A percentile compares a stretch with the other conserved stretches of the same genome.
Evolutionary conservation across 768 basidiomycete species (phyloP).

Genomic region (Lactifluus volemus): DNA sequence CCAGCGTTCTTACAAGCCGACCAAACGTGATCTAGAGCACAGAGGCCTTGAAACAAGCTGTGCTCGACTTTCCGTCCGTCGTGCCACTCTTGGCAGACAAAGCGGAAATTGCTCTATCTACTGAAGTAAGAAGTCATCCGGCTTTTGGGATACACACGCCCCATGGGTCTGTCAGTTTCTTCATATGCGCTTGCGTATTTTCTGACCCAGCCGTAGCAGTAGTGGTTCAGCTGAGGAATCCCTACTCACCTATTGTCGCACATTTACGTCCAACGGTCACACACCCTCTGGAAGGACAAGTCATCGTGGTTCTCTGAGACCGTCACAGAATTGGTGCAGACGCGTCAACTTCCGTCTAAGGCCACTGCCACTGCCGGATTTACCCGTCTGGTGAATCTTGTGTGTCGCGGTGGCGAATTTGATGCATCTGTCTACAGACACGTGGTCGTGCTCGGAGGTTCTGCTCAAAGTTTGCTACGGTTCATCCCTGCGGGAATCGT

Average conservation of each 20-base stretch:
- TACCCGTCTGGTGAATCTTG: conserved; percentile 33
- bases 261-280: conserved; percentile 77
- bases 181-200: not conserved
- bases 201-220: not conserved
- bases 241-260: conserved; percentile 70
- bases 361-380: conserved; percentile 27
- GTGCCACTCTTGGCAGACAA: conserved; percentile 82
- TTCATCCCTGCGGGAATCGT: conserved; percentile 61
- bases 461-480: conserved; percentile 50
- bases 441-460: conserved; percentile 60
- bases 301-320: conserved; percentile 64
- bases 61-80: conserved; percentile 70
- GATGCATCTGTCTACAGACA: conserved; percentile 63
- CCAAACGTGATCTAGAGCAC: conserved; percentile 50
- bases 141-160: conserved; percentile 67
- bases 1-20: not conserved
- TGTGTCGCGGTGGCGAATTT: conserved; percentile 27
- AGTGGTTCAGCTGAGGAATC: conserved; percentile 25
- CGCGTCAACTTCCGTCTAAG: conserved; percentile 27
- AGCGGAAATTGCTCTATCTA: conserved; percentile 58
- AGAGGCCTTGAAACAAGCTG: conserved; percentile 61
- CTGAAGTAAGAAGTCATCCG: conserved; percentile 46
- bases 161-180: conserved; percentile 39
- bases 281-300: conserved; percentile 73
- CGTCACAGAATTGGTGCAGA: conserved; percentile 34